These are phyloP conservation scores for Ceratopteris richardii DNA, from an alignment of 75 land plant genomes.

Conservation along the genomic window DNA sequence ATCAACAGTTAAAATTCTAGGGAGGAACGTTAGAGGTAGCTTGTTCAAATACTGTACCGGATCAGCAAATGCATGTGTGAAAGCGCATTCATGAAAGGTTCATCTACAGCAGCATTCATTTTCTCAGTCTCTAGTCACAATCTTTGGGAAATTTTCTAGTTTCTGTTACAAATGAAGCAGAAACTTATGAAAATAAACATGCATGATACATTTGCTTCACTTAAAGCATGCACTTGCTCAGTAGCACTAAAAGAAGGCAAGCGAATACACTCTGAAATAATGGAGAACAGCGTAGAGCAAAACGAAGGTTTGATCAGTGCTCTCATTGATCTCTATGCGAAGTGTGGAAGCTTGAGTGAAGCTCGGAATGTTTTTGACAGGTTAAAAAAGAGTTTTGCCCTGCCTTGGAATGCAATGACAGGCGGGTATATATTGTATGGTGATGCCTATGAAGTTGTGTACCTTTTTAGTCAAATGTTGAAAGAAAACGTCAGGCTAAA, in stretches of 20 bases:
- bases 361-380: slow-evolving; percentile 17
- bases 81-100: too few relatives aligned
- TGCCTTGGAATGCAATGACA: slow-evolving; percentile 38
- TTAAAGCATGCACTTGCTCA: too few relatives aligned
- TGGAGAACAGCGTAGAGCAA: slow-evolving; percentile 3
- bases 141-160: too few relatives aligned
- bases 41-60: too few relatives aligned
- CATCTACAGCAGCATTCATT: too few relatives aligned
- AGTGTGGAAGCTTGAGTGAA: slow-evolving; percentile 35
- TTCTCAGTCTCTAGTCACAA: too few relatives aligned
- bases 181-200: too few relatives aligned
- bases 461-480: slow-evolving; percentile 22
- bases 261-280: neutral
- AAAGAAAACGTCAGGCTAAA: slow-evolving; percentile 13
- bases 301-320: neutral
- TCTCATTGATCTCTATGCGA: slow-evolving; percentile 50
- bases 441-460: slow-evolving; percentile 13
- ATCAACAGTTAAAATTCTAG: too few relatives aligned
- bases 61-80: too few relatives aligned
- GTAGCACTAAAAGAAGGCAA: neutral
- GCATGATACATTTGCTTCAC: too few relatives aligned
- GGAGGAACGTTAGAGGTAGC: too few relatives aligned
- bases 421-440: slow-evolving; percentile 29
- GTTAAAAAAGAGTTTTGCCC: slow-evolving; percentile 9
- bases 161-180: too few relatives aligned